These are phyloP conservation scores for Teratosphaeria epicoccoides DNA, from an alignment of 2,329 filamentous ascomycete species.

Conservation along the genomic window DNA sequence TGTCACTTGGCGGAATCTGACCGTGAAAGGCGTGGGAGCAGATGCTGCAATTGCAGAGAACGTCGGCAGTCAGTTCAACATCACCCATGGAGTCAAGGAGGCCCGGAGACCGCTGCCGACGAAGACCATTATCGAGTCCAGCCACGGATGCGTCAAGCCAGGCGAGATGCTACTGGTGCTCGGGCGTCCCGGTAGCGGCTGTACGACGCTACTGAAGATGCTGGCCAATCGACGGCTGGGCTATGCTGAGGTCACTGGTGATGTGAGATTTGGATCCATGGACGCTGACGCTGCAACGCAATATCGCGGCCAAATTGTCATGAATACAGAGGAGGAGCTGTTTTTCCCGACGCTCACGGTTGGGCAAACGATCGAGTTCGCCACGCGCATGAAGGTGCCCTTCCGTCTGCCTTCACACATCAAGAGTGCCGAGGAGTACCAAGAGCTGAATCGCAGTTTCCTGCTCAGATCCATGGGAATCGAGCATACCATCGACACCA, in stretches of 20 bases:
- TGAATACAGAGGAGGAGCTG: conserved; percentile 58
- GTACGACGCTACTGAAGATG: conserved; percentile 43
- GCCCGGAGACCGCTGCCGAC: conserved; percentile 42
- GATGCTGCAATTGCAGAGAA: conserved; percentile 53
- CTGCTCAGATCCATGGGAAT: conserved; percentile 91
- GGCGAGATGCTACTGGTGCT: conserved; percentile 85
- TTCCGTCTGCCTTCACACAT: background rate
- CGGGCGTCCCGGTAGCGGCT: conserved; percentile 57
- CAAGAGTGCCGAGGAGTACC: conserved; percentile 50
- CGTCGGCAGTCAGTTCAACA: conserved; percentile 39
- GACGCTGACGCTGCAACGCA: conserved; percentile 59
- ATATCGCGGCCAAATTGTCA: conserved; percentile 76
- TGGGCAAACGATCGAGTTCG: conserved; percentile 76
- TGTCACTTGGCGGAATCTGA: conserved; percentile 55
- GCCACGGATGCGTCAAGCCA: conserved; percentile 59
- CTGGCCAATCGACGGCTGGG: conserved; percentile 44
- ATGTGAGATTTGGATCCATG: conserved; percentile 54
- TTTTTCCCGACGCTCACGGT: conserved; percentile 80
- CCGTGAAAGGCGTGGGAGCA: conserved; percentile 50
- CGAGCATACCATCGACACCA: conserved; percentile 65
- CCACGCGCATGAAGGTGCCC: conserved; percentile 73
- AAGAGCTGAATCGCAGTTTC: conserved; percentile 52
- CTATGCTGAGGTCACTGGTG: conserved; percentile 53
- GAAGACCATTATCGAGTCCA: conserved; percentile 53
- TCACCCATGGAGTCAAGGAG: conserved; percentile 19